Evolutionary conservation across 2,329 filamentous ascomycete genomes (phyloP).

Genomic region (Xylariaceae sp.): DNA sequence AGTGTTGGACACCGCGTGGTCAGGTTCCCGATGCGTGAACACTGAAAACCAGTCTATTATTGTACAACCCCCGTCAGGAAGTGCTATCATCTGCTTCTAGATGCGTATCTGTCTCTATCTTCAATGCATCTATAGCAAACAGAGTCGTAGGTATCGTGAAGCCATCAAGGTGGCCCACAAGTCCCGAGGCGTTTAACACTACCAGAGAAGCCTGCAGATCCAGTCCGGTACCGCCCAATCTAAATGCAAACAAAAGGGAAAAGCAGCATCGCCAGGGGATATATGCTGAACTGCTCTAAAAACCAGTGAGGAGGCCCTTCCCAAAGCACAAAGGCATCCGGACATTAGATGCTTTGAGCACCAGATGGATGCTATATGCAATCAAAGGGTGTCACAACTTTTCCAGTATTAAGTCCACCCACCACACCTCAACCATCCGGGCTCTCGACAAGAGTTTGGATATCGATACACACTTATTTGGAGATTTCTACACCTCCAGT

Average conservation of each 20-base stretch:
- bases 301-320: constrained; percentile 27
- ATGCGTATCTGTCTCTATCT: constrained; percentile 37
- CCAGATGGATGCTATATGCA: neutral
- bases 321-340: neutral
- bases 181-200: constrained; percentile 32
- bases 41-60: constrained; percentile 40
- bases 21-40: constrained; percentile 1
- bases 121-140: constrained; percentile 40
- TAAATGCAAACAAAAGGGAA: constrained; percentile 40
- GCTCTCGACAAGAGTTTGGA: neutral
- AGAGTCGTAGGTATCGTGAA: constrained; percentile 30
- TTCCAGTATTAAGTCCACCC: constrained; percentile 34
- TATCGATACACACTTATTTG: constrained; percentile 37
- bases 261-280: constrained; percentile 34
- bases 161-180: constrained; percentile 23
- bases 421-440: neutral
- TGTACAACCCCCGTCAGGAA: constrained; percentile 41
- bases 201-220: constrained; percentile 38
- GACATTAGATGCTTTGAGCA: neutral
- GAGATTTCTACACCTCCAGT: constrained; percentile 67
- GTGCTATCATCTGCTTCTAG: constrained; percentile 40
- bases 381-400: constrained; percentile 30
- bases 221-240: constrained; percentile 39
- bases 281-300: constrained; percentile 33
- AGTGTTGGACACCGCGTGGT: no score